These are phyloP conservation scores for Iberis pinnata DNA, from an alignment of 345 rosid genomes.

Conservation along the genomic window DNA sequence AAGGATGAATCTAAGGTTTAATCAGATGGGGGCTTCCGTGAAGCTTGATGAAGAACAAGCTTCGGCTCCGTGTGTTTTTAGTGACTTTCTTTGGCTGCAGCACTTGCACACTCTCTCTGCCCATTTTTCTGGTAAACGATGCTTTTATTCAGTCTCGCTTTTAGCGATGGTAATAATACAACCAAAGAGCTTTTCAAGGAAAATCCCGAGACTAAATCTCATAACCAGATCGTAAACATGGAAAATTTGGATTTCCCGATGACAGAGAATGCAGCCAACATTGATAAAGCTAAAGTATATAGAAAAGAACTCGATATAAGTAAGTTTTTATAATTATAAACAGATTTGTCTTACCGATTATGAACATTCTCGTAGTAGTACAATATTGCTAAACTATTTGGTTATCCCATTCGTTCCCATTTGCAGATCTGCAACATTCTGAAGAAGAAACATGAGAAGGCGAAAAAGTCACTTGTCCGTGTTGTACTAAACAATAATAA, in stretches of 20 bases:
- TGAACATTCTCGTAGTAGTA: neutral
- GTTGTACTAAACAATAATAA: conserved; percentile 70
- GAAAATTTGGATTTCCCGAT: conserved; percentile 35
- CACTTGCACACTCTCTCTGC: too few relatives aligned
- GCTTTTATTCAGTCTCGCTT: too few relatives aligned
- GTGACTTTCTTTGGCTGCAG: too few relatives aligned
- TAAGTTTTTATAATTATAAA: conserved; percentile 23
- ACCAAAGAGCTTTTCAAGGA: conserved; percentile 23
- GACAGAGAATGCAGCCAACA: conserved; percentile 44
- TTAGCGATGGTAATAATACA: too few relatives aligned
- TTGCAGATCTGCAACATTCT: conserved; percentile 72
- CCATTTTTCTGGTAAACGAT: too few relatives aligned
- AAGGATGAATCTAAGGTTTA: too few relatives aligned
- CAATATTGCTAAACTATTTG: neutral
- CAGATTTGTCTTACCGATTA: neutral
- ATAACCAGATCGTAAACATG: conserved; percentile 29
- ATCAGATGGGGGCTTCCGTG: too few relatives aligned
- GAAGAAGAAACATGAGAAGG: conserved; percentile 79
- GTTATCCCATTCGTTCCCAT: neutral
- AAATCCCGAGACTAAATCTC: conserved; percentile 29
- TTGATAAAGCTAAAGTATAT: conserved; percentile 73
- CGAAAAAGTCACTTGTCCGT: conserved; percentile 72
- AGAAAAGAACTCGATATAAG: conserved; percentile 74
- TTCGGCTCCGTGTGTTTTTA: too few relatives aligned
- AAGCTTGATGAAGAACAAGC: too few relatives aligned